Evolutionary conservation across 2,329 filamentous ascomycete genomes (phyloP).

Genomic region (Stemphylium vesicarium): DNA sequence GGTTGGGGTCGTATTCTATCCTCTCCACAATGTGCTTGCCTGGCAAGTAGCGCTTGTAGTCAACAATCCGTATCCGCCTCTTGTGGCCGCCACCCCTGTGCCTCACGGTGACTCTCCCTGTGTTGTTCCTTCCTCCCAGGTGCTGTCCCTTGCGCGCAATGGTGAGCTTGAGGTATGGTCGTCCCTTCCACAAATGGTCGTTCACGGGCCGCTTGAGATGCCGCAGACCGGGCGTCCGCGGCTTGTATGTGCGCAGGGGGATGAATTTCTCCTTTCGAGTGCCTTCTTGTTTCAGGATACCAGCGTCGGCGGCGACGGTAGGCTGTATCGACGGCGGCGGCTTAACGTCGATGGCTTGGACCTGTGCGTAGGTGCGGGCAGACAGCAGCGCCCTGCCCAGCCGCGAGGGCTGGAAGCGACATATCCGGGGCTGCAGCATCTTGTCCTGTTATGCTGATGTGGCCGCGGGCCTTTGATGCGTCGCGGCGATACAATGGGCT

Average conservation of each 20-base stretch:
- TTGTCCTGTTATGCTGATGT: slow-evolving; percentile 7
- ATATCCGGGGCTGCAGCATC: slow-evolving; percentile 73
- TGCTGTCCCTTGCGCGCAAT: slow-evolving; percentile 90
- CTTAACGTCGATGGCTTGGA: slow-evolving; percentile 44
- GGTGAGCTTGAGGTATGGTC: slow-evolving; percentile 81
- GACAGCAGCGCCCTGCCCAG: slow-evolving; percentile 56
- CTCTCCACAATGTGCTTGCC: slow-evolving; percentile 89
- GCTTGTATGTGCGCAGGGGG: slow-evolving; percentile 83
- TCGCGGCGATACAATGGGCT: slow-evolving; percentile 26
- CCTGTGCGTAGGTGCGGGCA: slow-evolving; percentile 61
- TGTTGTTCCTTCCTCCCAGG: slow-evolving; percentile 91
- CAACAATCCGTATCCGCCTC: slow-evolving; percentile 87
- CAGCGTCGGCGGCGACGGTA: slow-evolving; percentile 39
- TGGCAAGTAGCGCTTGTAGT: slow-evolving; percentile 79
- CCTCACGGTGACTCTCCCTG: slow-evolving; percentile 82
- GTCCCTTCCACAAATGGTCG: slow-evolving; percentile 95
- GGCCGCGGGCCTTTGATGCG: slow-evolving; percentile 21
- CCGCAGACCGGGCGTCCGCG: slow-evolving; percentile 87
- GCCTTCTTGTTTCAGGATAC: slow-evolving; percentile 30
- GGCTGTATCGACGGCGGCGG: slow-evolving; percentile 43
- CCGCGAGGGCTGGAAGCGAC: slow-evolving; percentile 59
- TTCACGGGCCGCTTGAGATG: slow-evolving; percentile 93
- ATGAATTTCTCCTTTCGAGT: slow-evolving; percentile 47
- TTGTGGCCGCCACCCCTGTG: slow-evolving; percentile 93
- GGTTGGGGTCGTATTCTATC: slow-evolving; percentile 94